phyloP scores from a whole-genome alignment of 2,329 filamentous ascomycete species.

The Canariomyces notabilis region DNA sequence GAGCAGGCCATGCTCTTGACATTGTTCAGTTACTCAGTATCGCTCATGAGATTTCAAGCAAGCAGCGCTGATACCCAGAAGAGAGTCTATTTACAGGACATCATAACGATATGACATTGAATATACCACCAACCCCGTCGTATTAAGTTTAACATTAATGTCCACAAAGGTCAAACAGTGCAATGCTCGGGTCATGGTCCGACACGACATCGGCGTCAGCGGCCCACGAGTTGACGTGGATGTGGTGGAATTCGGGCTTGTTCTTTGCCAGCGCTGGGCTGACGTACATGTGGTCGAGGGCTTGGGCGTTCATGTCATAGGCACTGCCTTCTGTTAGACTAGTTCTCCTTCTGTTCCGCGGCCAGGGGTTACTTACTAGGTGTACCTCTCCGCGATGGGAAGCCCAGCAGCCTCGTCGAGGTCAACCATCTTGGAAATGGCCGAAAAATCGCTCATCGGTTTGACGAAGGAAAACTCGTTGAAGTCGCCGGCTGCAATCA shows the following conservation, averaged over 20 bases:
- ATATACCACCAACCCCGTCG: too few species aligned
- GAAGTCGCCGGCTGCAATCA: conserved; percentile 64
- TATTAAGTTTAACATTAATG: conserved; percentile 14
- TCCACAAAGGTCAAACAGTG: conserved; percentile 55
- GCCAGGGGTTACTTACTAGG: conserved; percentile 40
- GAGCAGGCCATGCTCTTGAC: too few species aligned
- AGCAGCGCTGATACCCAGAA: too few species aligned
- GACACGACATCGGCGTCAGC: conserved; percentile 50
- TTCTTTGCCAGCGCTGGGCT: conserved; percentile 44
- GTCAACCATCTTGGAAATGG: conserved; percentile 52
- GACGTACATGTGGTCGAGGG: conserved; percentile 66
- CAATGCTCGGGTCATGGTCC: conserved; percentile 67
- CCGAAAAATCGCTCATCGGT: conserved; percentile 51
- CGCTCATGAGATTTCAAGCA: too few species aligned
- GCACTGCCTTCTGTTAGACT: conserved; percentile 30
- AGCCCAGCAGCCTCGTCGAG: conserved; percentile 56
- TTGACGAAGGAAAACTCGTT: conserved; percentile 65
- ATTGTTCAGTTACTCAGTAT: too few species aligned
- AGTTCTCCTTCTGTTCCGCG: background rate
- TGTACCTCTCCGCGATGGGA: conserved; percentile 57
- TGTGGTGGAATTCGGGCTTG: conserved; percentile 53
- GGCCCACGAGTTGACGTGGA: conserved; percentile 69
- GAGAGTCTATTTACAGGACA: too few species aligned
- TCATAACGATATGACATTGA: too few species aligned
- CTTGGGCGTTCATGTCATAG: conserved; percentile 64